Percentiles rank a stretch among this genome's conserved stretches.
These are phyloP conservation scores for Colletotrichum musicola DNA, from an alignment of 2,329 filamentous ascomycete genomes.

Conservation along the genomic window DNA sequence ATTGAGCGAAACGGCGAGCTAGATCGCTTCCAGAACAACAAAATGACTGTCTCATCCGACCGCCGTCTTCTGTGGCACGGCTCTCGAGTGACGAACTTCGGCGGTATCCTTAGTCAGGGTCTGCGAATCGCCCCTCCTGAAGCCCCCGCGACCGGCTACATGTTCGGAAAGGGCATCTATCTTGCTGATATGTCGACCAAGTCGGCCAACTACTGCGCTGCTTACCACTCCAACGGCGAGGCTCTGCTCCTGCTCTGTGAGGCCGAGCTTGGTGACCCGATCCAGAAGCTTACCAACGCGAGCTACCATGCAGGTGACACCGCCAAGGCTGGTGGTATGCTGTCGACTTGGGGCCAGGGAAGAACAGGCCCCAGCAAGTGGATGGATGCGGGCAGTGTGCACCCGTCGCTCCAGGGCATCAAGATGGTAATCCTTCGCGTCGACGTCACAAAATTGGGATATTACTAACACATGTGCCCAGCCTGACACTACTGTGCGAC, in stretches of 20 bases:
- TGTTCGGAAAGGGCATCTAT: slow-evolving; percentile 93
- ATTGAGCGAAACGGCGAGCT: slow-evolving; percentile 81
- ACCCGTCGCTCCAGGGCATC: slow-evolving; percentile 74
- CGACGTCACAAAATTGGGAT: background rate
- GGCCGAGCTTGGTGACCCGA: slow-evolving; percentile 79
- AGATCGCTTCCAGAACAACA: slow-evolving; percentile 73
- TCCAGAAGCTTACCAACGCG: slow-evolving; percentile 71
- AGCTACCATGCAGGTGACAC: slow-evolving; percentile 74
- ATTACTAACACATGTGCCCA: slow-evolving; percentile 43
- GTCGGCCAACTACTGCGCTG: slow-evolving; percentile 81
- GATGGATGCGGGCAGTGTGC: slow-evolving; percentile 80
- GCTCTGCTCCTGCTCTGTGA: slow-evolving; percentile 87
- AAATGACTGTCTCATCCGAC: slow-evolving; percentile 69
- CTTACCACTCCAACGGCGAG: slow-evolving; percentile 72
- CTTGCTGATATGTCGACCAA: slow-evolving; percentile 88
- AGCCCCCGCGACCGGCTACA: slow-evolving; percentile 83
- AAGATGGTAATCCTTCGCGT: slow-evolving; percentile 70
- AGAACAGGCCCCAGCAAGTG: slow-evolving; percentile 73
- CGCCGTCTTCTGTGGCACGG: slow-evolving; percentile 90
- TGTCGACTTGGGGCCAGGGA: slow-evolving; percentile 80
- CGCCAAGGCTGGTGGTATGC: slow-evolving; percentile 70
- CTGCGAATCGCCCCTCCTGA: slow-evolving; percentile 90
- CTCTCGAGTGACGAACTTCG: slow-evolving; percentile 85
- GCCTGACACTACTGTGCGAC: slow-evolving; percentile 62
- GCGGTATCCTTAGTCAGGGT: slow-evolving; percentile 88